Conservation (phyloP, 2,329 filamentous ascomycete species). For the Curvularia sp. region DNA sequence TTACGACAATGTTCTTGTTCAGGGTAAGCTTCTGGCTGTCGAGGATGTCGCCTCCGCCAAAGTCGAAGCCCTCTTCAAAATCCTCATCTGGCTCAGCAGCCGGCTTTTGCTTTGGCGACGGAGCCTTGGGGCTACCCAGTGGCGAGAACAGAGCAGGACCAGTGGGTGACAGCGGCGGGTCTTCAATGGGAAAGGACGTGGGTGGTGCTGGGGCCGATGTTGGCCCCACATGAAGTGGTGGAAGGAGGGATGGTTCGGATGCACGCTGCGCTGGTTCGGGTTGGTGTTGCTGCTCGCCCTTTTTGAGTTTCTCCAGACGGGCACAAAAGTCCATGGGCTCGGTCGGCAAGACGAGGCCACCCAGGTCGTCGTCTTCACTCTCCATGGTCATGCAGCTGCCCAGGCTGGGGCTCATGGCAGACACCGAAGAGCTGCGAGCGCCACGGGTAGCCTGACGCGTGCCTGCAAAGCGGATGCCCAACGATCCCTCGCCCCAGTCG, state of each 20-base stretch:
- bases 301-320: slow-evolving; percentile 75
- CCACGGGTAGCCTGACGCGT: slow-evolving; percentile 81
- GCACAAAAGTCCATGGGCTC: slow-evolving; percentile 85
- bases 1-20: slow-evolving; percentile 91
- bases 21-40: slow-evolving; percentile 80
- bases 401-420: slow-evolving; percentile 88
- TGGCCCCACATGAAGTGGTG: slow-evolving; percentile 30
- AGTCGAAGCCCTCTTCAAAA: slow-evolving; percentile 84
- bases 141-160: slow-evolving; percentile 27
- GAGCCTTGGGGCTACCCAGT: slow-evolving; percentile 29
- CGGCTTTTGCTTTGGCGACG: slow-evolving; percentile 27
- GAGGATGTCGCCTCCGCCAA: slow-evolving; percentile 83
- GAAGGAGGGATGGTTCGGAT: slow-evolving; percentile 27
- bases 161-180: slow-evolving; percentile 27
- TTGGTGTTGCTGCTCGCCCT: slow-evolving; percentile 45
- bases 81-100: slow-evolving; percentile 66
- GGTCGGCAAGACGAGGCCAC: slow-evolving; percentile 83
- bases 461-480: slow-evolving; percentile 88
- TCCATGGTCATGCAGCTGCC: slow-evolving; percentile 90
- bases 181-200: slow-evolving; percentile 13
- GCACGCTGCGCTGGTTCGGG: slow-evolving; percentile 27
- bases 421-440: slow-evolving; percentile 83
- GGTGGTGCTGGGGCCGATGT: slow-evolving; percentile 40
- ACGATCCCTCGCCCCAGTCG: slow-evolving; percentile 91
- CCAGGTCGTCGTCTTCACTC: slow-evolving; percentile 91